Evolutionary conservation across 2,329 filamentous ascomycete species (phyloP).

Genomic region (Arachnomyces sp.): DNA sequence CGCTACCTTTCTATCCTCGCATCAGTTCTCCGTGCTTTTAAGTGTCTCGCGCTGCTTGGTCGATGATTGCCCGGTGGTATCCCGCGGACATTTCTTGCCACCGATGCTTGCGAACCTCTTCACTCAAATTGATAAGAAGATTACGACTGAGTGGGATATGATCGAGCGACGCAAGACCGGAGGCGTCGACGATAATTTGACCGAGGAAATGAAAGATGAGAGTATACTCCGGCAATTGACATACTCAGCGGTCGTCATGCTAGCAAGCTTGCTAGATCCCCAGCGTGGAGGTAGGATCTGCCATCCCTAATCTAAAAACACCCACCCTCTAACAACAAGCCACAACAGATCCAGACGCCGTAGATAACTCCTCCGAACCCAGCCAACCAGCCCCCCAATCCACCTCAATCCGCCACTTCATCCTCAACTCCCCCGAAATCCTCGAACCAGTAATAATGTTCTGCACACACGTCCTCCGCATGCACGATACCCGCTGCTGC

Average conservation of each 20-base stretch:
- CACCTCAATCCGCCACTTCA: conserved; percentile 63
- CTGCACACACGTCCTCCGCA: conserved; percentile 79
- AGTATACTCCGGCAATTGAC: conserved; percentile 90
- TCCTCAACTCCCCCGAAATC: conserved; percentile 66
- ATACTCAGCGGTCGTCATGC: conserved; percentile 84
- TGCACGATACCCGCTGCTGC: conserved; percentile 83
- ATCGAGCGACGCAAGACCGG: conserved; percentile 53
- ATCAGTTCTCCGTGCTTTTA: conserved; percentile 88
- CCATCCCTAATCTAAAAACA: neutral
- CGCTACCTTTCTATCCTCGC: conserved; percentile 72
- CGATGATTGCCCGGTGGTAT: conserved; percentile 77
- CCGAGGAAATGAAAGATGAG: conserved; percentile 96
- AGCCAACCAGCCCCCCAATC: conserved; percentile 42
- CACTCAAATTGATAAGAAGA: conserved; percentile 76
- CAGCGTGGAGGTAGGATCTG: conserved; percentile 48
- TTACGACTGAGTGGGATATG: conserved; percentile 76
- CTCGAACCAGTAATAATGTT: conserved; percentile 87
- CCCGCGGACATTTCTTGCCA: conserved; percentile 72
- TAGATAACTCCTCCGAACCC: conserved; percentile 26
- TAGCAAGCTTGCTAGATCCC: conserved; percentile 80
- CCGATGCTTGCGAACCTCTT: conserved; percentile 76
- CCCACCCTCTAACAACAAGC: conserved; percentile 8
- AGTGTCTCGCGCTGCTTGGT: conserved; percentile 83
- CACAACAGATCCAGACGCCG: conserved; percentile 26
- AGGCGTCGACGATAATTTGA: conserved; percentile 66